Percentiles rank a stretch among this genome's conserved stretches.
phyloP scores from a whole-genome alignment of 1,139 yeast species.

The Hyphopichia wangnamkhiaoensis region DNA sequence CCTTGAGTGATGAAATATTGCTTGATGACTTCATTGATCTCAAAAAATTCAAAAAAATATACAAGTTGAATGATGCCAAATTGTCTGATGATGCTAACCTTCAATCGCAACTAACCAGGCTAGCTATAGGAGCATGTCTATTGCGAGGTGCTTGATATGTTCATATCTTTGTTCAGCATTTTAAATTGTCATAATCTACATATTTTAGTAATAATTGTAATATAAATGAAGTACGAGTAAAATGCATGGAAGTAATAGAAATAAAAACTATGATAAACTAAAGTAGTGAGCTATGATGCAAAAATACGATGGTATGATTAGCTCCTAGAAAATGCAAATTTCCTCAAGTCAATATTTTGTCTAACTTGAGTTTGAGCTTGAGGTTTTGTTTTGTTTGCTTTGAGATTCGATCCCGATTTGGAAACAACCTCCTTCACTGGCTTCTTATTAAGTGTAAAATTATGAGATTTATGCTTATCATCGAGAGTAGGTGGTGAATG shows the following conservation, averaged over 20 bases:
- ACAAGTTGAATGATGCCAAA: constrained; percentile 38
- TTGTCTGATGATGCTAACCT: constrained; percentile 12
- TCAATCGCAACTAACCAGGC: constrained; percentile 32
- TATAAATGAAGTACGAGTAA: neutral
- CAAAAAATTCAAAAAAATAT: constrained; percentile 37
- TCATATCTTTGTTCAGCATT: constrained; percentile 11
- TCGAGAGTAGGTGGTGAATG: neutral
- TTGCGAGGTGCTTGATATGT: constrained; percentile 40
- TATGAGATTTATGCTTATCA: neutral
- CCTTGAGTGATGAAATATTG: constrained; percentile 28
- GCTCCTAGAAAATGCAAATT: constrained; percentile 6
- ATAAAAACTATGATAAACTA: constrained; percentile 2
- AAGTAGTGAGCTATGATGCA: neutral
- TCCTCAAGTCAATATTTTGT: constrained; percentile 1
- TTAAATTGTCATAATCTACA: too few species aligned
- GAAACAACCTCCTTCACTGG: neutral
- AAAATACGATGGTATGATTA: neutral
- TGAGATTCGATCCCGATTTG: neutral
- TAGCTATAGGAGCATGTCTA: constrained; percentile 42
- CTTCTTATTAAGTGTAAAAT: neutral
- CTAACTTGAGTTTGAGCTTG: neutral
- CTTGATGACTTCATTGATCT: constrained; percentile 22
- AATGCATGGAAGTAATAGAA: neutral
- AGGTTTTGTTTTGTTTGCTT: neutral
- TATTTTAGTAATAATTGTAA: too few species aligned